A percentile compares a stretch with the other conserved stretches of the same genome.
Conservation (phyloP, 225 moss, liverwort and hornwort species). For the Climacium dendroides region DNA sequence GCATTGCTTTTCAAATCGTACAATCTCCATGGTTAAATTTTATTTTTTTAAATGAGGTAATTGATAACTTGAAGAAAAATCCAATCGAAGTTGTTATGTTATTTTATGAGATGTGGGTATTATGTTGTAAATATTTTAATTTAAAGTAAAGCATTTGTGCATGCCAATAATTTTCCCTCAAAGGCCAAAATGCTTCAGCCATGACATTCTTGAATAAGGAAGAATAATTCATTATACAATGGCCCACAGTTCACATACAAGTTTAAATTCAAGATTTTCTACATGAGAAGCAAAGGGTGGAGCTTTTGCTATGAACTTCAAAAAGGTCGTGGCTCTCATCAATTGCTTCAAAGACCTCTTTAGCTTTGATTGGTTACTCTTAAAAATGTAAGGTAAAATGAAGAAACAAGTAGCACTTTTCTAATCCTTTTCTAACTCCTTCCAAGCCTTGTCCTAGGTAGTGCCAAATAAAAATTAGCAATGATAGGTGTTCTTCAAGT, state of each 20-base stretch:
- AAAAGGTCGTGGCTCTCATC: accelerated
- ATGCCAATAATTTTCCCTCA: background rate
- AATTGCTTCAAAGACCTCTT: background rate
- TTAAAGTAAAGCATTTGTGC: background rate
- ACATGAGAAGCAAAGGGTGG: background rate
- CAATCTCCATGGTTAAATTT: too few species aligned
- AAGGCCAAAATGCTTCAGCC: background rate
- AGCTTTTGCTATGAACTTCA: background rate
- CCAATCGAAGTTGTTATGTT: accelerated
- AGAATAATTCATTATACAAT: background rate
- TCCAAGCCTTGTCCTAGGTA: accelerated
- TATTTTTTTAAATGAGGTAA: too few species aligned
- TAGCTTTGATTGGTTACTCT: background rate
- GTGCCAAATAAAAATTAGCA: accelerated
- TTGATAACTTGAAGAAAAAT: background rate
- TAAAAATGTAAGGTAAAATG: background rate
- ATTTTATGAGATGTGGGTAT: background rate
- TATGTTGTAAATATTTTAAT: background rate
- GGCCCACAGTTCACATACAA: background rate
- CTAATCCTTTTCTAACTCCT: background rate
- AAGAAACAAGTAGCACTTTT: accelerated
- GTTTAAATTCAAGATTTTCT: background rate
- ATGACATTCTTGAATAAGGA: background rate
- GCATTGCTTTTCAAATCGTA: background rate
- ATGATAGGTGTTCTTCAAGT: background rate